Evolutionary conservation across 345 rosid species (phyloP).

Genomic region (Pistacia integerrima): DNA sequence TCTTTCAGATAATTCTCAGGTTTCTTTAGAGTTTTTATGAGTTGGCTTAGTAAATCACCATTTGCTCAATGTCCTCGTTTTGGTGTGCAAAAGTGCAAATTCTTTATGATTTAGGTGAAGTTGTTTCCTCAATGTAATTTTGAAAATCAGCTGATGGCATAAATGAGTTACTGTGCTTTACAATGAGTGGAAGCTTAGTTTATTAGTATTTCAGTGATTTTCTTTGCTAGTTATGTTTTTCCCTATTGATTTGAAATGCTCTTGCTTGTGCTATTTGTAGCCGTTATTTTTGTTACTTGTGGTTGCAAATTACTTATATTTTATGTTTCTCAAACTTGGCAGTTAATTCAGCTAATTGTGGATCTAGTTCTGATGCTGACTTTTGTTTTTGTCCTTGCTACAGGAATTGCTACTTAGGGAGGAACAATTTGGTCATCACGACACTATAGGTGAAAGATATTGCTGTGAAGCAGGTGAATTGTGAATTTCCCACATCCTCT

Average conservation of each 20-base stretch:
- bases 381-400: slow-evolving; percentile 20
- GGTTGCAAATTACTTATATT: neutral
- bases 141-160: neutral
- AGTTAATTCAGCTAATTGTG: neutral
- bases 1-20: neutral
- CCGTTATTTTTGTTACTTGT: neutral
- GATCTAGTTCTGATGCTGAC: slow-evolving; percentile 4
- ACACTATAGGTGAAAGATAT: slow-evolving; percentile 46
- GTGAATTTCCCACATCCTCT: slow-evolving; percentile 42
- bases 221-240: neutral
- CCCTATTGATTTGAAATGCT: neutral
- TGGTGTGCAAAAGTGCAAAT: neutral
- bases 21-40: neutral
- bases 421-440: slow-evolving; percentile 34
- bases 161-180: neutral
- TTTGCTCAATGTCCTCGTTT: neutral
- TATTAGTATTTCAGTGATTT: neutral
- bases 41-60: neutral
- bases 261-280: neutral
- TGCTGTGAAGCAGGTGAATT: slow-evolving; percentile 55
- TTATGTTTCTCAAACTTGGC: neutral
- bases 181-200: neutral
- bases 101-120: neutral
- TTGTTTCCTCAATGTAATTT: neutral
- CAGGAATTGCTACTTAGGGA: slow-evolving; percentile 73